Percentiles rank a stretch among this genome's conserved stretches.
phyloP scores from a whole-genome alignment of 192 early-diverging fungal genomes.

The Dissophora ornata region DNA sequence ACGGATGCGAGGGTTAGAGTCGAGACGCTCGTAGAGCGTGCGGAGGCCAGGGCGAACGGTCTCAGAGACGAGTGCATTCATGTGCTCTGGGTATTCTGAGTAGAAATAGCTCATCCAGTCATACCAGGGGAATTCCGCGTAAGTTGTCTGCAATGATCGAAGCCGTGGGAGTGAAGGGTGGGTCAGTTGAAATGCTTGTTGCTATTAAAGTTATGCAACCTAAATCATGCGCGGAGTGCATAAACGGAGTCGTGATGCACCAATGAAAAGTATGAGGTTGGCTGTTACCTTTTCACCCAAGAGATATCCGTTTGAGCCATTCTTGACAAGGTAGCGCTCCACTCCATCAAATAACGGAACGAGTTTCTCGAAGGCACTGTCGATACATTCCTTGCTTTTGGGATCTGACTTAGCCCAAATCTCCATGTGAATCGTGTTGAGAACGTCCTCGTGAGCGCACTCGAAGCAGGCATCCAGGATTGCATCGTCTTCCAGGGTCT shows the following conservation, averaged over 20 bases:
- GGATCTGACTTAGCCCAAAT: slow-evolving; percentile 32
- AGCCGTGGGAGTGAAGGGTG: not conserved
- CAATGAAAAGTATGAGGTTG: not conserved
- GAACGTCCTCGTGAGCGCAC: slow-evolving; percentile 19
- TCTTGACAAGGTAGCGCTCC: slow-evolving; percentile 28
- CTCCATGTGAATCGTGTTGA: slow-evolving; percentile 10
- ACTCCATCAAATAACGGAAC: slow-evolving; percentile 31
- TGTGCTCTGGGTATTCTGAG: slow-evolving; percentile 22
- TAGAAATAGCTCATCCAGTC: slow-evolving; percentile 38
- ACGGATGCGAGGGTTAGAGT: slow-evolving; percentile 24
- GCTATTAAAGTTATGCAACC: not conserved
- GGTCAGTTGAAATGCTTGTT: not conserved
- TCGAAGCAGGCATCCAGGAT: slow-evolving; percentile 25
- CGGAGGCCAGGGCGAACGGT: slow-evolving; percentile 20
- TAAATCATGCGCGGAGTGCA: not conserved
- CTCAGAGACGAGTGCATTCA: slow-evolving; percentile 25
- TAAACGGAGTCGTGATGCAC: not conserved
- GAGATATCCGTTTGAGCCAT: slow-evolving; percentile 47
- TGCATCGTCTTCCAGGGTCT: slow-evolving; percentile 25
- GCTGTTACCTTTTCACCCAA: slow-evolving; percentile 29
- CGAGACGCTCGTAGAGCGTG: slow-evolving; percentile 36
- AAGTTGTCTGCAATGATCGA: slow-evolving; percentile 25
- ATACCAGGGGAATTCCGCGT: slow-evolving; percentile 31
- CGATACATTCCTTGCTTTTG: slow-evolving; percentile 14
- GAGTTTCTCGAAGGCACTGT: slow-evolving; percentile 19